Conservation (phyloP, 805 yeast species). For the Saccharomycopsis vini region DNA sequence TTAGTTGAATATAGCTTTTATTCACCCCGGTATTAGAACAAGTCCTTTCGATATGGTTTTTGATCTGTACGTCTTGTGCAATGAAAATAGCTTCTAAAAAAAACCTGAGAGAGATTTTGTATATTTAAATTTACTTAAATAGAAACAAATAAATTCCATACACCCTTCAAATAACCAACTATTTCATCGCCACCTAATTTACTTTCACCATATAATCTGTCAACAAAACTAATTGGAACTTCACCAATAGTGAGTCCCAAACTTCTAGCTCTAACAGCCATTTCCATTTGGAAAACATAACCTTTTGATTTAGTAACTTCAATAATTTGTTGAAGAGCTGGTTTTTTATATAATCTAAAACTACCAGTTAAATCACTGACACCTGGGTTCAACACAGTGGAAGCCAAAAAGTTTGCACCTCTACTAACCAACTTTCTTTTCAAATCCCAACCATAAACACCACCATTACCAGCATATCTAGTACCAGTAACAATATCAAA, state of each 20-base stretch:
- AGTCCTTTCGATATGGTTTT: no score
- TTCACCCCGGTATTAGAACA: no score
- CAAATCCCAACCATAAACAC: constrained; percentile 79
- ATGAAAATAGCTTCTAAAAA: no score
- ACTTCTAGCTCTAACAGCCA: constrained; percentile 78
- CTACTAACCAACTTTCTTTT: constrained; percentile 69
- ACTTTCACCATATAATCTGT: constrained; percentile 69
- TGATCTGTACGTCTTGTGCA: no score
- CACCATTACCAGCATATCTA: constrained; percentile 73
- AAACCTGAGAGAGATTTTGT: no score
- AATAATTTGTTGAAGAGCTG: constrained; percentile 56
- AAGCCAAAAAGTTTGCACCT: constrained; percentile 74
- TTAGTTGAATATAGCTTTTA: no score
- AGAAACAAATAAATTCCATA: constrained; percentile 56
- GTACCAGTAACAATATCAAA: constrained; percentile 43
- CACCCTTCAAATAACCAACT: constrained; percentile 68
- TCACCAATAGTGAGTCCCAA: constrained; percentile 67
- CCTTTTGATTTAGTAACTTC: constrained; percentile 66
- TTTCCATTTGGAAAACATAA: constrained; percentile 81
- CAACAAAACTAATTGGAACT: constrained; percentile 72
- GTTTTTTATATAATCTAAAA: constrained; percentile 65
- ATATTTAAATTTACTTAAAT: no score
- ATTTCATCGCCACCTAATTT: constrained; percentile 78
- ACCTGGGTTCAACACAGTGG: constrained; percentile 59
- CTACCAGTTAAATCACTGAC: constrained; percentile 74